Evolutionary conservation across 176 grass and related monocot genomes (phyloP).

Genomic region (Melocanna baccifera): DNA sequence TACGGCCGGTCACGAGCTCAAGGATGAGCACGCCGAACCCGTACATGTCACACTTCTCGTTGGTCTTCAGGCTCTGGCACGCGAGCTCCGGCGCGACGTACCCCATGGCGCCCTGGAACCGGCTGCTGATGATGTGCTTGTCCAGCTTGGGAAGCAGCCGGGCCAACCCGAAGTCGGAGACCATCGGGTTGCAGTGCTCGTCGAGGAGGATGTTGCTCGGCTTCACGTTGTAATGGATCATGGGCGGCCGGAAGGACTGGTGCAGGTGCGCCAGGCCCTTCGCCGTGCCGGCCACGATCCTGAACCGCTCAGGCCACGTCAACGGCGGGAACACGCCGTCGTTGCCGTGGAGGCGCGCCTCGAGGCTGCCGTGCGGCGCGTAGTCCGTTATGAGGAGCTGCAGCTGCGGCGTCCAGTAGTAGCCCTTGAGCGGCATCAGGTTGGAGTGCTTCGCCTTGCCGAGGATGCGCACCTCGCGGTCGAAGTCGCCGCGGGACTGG

Average conservation of each 20-base stretch:
- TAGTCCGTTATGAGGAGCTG: slow-evolving; percentile 85
- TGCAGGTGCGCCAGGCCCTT: slow-evolving; percentile 74
- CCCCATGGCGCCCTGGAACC: slow-evolving; percentile 67
- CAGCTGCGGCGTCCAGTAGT: slow-evolving; percentile 93
- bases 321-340: background rate
- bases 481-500: slow-evolving; percentile 73
- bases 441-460: slow-evolving; percentile 83
- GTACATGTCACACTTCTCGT: slow-evolving; percentile 97
- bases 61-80: slow-evolving; percentile 79
- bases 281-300: slow-evolving; percentile 61
- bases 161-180: slow-evolving; percentile 85
- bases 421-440: slow-evolving; percentile 73
- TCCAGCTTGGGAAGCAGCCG: slow-evolving; percentile 52
- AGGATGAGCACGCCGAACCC: slow-evolving; percentile 80
- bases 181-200: slow-evolving; percentile 54
- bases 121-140: slow-evolving; percentile 35
- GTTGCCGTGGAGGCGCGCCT: slow-evolving; percentile 59
- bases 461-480: slow-evolving; percentile 74
- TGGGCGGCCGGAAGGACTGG: slow-evolving; percentile 78
- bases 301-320: slow-evolving; percentile 76
- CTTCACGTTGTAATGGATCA: slow-evolving; percentile 96
- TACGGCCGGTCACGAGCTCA: slow-evolving; percentile 72
- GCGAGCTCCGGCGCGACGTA: slow-evolving; percentile 91
- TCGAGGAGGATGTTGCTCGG: slow-evolving; percentile 92
- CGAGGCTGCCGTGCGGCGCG: slow-evolving; percentile 69